Evolutionary conservation across 2,329 filamentous ascomycete genomes (phyloP).

Genomic region (Hypoxylon sp.): DNA sequence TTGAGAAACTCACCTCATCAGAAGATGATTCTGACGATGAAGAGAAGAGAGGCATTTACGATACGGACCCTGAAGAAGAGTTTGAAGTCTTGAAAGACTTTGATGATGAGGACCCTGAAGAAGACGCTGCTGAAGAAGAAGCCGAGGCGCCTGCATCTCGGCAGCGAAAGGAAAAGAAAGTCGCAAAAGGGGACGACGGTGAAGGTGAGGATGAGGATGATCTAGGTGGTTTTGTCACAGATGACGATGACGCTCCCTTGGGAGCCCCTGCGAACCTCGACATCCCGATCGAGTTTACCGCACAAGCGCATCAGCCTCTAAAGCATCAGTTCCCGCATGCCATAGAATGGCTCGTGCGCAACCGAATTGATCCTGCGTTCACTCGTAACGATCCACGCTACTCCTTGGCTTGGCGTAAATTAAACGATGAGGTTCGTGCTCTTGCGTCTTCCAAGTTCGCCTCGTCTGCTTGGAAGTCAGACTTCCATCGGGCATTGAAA

Average conservation of each 20-base stretch:
- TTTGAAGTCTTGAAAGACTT: slow-evolving; percentile 46
- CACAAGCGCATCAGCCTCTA: slow-evolving; percentile 70
- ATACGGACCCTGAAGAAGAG: slow-evolving; percentile 45
- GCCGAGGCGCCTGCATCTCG: slow-evolving; percentile 26
- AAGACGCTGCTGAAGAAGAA: slow-evolving; percentile 30
- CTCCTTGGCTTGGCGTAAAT: slow-evolving; percentile 71
- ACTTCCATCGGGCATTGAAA: slow-evolving; percentile 72
- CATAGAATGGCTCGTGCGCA: slow-evolving; percentile 83
- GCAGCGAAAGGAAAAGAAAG: slow-evolving; percentile 9
- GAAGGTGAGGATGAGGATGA: slow-evolving; percentile 36
- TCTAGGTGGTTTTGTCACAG: slow-evolving; percentile 58
- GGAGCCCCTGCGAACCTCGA: slow-evolving; percentile 62
- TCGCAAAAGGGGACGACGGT: slow-evolving; percentile 14
- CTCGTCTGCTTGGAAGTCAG: slow-evolving; percentile 73
- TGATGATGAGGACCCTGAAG: slow-evolving; percentile 44
- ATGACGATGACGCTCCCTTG: slow-evolving; percentile 65
- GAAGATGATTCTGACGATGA: slow-evolving; percentile 59
- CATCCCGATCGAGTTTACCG: slow-evolving; percentile 75
- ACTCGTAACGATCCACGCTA: slow-evolving; percentile 69
- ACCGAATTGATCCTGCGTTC: slow-evolving; percentile 78
- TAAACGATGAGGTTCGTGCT: slow-evolving; percentile 74
- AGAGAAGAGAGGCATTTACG: slow-evolving; percentile 52
- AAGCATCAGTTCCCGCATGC: slow-evolving; percentile 78
- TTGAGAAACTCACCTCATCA: slow-evolving; percentile 49
- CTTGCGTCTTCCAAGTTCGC: slow-evolving; percentile 75